Evolutionary conservation across 352 stramenopile species (phyloP), one percentile per base, ranked within the genome.

Genomic region (Pythium volutum): DNA sequence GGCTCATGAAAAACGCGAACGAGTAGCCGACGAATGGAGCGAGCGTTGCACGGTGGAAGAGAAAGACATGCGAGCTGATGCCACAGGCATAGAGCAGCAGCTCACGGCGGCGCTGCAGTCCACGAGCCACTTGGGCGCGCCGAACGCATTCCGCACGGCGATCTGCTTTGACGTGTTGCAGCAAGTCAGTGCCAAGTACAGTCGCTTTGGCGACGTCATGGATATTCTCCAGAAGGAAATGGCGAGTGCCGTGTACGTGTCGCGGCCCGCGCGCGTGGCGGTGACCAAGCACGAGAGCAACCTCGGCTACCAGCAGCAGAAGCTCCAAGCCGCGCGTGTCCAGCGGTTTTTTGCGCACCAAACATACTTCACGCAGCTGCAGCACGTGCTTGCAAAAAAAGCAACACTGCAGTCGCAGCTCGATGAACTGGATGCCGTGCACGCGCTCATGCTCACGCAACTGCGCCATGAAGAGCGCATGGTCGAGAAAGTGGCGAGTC

Each of bases 391-490:
- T 1, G 34, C 51, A 0, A 72, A 79, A 47, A 78, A 87, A 15
- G 54, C 66, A 8, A 49, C 54, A 1, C 43, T 89, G 3, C 65
- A 89, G n/a, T 38, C 45, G 5, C 49, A 69, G 4, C 64, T 91
- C 15, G 73, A 89, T 46, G 60, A 64, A 20, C 38, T 80, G 15
- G 59, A 67, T 22, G 27, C 41, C 26, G 62, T 64, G 43, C 66
- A 87, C 55, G 46, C 51, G 14, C 79, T 89, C 49, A 86, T 88
- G 79, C 52, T 76, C 1, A 72, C 71, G 46, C 76, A 82, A 43
- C 62, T 91, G 9, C 76, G 74, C 29, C 86, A 74, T 10, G 77
- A 88, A 57, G 81, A 91, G 53, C 65, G 74, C 4, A 84, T 88
- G 66, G 67, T 91, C 10, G 79, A 89, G 41, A 76, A 75, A 1